Percentiles rank a stretch among this genome's conserved stretches.
Evolutionary conservation across 2,329 filamentous ascomycete species (phyloP).

Genomic region (Diaporthe ampelina): DNA sequence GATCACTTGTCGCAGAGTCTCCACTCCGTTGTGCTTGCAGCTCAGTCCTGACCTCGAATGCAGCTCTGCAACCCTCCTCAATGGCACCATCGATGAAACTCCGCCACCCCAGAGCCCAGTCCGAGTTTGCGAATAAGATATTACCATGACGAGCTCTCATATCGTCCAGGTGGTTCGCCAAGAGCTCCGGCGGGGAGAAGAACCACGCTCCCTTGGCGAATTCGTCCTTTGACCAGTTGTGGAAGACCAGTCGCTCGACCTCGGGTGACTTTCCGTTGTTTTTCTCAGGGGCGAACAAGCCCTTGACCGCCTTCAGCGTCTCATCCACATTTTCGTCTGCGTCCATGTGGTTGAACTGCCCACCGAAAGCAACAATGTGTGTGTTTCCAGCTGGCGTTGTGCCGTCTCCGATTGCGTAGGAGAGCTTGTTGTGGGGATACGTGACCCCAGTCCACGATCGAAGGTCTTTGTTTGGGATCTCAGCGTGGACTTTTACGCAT

Average conservation of each 20-base stretch:
- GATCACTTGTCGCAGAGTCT: not conserved
- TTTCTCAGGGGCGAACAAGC: not conserved
- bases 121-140: constrained; percentile 61
- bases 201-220: constrained; percentile 40
- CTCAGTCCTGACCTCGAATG: not conserved
- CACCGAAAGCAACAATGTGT: constrained; percentile 3
- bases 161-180: not conserved
- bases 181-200: not conserved
- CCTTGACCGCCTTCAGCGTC: not conserved
- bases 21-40: not conserved
- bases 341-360: constrained; percentile 12
- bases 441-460: constrained; percentile 59
- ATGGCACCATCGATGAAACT: constrained; percentile 62
- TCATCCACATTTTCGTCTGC: not conserved
- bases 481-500: constrained; percentile 8
- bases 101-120: constrained; percentile 64
- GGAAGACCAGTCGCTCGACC: constrained; percentile 7
- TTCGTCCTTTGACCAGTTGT: constrained; percentile 8
- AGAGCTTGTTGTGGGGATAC: constrained; percentile 57
- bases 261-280: not conserved
- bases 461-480: constrained; percentile 55
- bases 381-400: constrained; percentile 46
- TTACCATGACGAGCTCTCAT: constrained; percentile 53
- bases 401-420: constrained; percentile 60
- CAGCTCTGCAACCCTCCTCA: constrained; percentile 20